phyloP scores from a whole-genome alignment of 352 stramenopile species.

The Plasmopara halstedii region DNA sequence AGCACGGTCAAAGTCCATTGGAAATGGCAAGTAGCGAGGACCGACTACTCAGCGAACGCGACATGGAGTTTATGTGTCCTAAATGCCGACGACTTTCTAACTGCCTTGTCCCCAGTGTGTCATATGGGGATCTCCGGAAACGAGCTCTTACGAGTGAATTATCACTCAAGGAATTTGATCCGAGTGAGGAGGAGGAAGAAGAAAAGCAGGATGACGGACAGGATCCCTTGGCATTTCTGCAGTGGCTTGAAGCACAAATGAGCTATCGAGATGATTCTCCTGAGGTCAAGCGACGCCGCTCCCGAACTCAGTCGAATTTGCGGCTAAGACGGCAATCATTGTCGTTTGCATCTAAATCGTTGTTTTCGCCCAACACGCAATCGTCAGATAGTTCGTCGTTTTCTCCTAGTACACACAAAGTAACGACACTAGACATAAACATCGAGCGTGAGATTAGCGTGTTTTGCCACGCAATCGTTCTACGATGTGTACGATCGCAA shows the following conservation, averaged over 20 bases:
- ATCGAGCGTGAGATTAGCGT: constrained; percentile 36
- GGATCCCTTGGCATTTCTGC: constrained; percentile 32
- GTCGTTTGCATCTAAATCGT: constrained; percentile 26
- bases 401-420: constrained; percentile 8
- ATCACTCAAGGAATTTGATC: constrained; percentile 9
- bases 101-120: constrained; percentile 48
- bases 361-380: constrained; percentile 15
- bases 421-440: constrained; percentile 19
- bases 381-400: constrained; percentile 11
- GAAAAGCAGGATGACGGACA: constrained; percentile 30
- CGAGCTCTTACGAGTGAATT: constrained; percentile 7
- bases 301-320: constrained; percentile 32
- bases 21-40: constrained; percentile 46
- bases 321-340: constrained; percentile 22
- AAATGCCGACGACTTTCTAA: constrained; percentile 73
- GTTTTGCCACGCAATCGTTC: constrained; percentile 50
- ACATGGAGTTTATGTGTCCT: constrained; percentile 72
- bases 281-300: constrained; percentile 32
- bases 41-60: constrained; percentile 52
- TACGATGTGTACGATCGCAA: constrained; percentile 33
- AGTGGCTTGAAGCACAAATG: constrained; percentile 48
- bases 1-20: constrained; percentile 31
- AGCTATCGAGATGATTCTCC: constrained; percentile 37
- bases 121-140: constrained; percentile 9
- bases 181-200: constrained; percentile 28